Evolutionary conservation across 2,329 filamentous ascomycete genomes (phyloP), one percentile per base, ranked within the genome.

Genomic region (Grosmannia clavigera): DNA sequence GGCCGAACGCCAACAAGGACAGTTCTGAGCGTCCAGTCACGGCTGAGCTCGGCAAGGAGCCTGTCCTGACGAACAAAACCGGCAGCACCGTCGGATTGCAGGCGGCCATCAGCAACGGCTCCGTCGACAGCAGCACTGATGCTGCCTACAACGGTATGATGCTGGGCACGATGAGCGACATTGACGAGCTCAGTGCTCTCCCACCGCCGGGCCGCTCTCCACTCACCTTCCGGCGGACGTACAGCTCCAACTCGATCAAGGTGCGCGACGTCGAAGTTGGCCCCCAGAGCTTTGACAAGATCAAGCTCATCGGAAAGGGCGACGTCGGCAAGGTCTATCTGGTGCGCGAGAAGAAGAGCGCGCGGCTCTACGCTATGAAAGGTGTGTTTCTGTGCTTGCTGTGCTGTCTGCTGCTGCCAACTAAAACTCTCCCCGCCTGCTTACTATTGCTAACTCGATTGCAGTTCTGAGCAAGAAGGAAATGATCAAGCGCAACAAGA

Each of bases 401-500:
- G 22, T 57, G 25, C 11, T 6, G 50, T 11, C 22, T 22, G 6
- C 40, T 9, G 12, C 27, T 22, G 52, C 46, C 9, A 11, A 22
- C 33, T 22, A 22, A 22, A 22, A 22, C 22, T 12, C 5, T 3
- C 9, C 38, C 38, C 14, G 14, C 4, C 46, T 19, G 19, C 31
- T 56, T 48, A 5, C 4, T 29, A 5, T 22, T 27, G 33, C 43
- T 58, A 3, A 43, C 9, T 0, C n/a, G 10, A 4, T 61, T 27
- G 9, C 70, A 97, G 94, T 99, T 6, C 72, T 99, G 73, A 97
- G 92, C 81, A 99, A 99, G 76, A 96, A 97, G 79, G 94, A 99
- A 74, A 99, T 99, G 94, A 99, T 99, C 75, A 99, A 99, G 78
- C 88, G 94, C 61, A 99, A 99, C 80, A 99, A 99, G 81, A 99